Evolutionary conservation across 2,329 filamentous ascomycete species (phyloP), one percentile per base, ranked within the genome.

Genomic region (Xenoacremonium recifei): DNA sequence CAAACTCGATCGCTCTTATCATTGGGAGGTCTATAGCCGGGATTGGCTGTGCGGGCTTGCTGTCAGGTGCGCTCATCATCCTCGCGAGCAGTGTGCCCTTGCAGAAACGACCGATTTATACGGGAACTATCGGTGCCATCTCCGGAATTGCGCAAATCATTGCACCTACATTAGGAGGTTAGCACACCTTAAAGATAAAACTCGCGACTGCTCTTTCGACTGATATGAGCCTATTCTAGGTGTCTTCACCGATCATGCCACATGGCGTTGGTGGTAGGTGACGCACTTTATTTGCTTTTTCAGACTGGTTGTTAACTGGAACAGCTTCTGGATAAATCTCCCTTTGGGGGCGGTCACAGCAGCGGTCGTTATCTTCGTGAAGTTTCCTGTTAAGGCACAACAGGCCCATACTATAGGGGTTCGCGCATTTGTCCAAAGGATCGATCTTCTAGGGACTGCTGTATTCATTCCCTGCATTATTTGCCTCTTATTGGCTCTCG

Each of bases 401-500:
- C 32, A 18, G n/a, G n/a, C 12, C 15, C 15, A 20, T 9, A 19
- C 7, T 19, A n/a, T 9, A 6, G n/a, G 7, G 7, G 10, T n/a
- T 6, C 15, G 16, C n/a, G 18, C 17, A 18, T 34, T 34, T 20
- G 7, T 34, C 6, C 6, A 34, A 5, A 34, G 39, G 20, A 34
- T 55, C 21, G 52, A 55, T 19, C 52, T 47, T 6, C 37, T 54
- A 3, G 57, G 58, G 21, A 52, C 45, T 21, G 12, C 51, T 2
- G 35, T 57, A 4, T 52, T 60, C 29, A 45, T 60, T 21, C 50
- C 54, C 0, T 44, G 65, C 7, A 64, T 72, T 4, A 55, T 73
- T 32, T 75, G 70, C 44, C 63, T 73, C 5, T 51, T 75, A 0
- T 56, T 76, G 6, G 71, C 71, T 12, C 55, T 76, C 4, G 70